These are phyloP conservation scores for Coniochaeta prunicola DNA, from an alignment of 2,329 filamentous ascomycete species.

Conservation along the genomic window DNA sequence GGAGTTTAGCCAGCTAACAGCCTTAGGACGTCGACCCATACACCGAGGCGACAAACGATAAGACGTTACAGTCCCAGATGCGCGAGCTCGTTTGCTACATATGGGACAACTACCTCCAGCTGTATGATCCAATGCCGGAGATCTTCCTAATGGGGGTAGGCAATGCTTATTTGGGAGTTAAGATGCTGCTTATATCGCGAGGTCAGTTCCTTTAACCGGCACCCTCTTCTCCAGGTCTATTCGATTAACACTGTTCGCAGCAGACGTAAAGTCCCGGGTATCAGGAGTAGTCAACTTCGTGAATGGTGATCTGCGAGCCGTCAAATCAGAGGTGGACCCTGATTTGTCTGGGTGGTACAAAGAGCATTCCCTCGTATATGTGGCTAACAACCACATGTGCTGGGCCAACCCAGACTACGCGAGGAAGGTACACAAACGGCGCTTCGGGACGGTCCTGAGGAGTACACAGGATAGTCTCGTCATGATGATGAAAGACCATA, in stretches of 20 bases:
- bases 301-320: slow-evolving; percentile 65
- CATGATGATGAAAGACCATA: slow-evolving; percentile 50
- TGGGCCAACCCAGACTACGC: slow-evolving; percentile 60
- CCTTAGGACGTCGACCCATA: slow-evolving; percentile 39
- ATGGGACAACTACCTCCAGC: slow-evolving; percentile 95
- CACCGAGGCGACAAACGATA: slow-evolving; percentile 36
- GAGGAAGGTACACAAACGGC: slow-evolving; percentile 51
- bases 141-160: slow-evolving; percentile 85
- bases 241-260: slow-evolving; percentile 8
- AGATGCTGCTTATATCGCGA: slow-evolving; percentile 71
- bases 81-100: slow-evolving; percentile 76
- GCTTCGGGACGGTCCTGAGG: slow-evolving; percentile 51
- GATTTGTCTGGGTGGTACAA: slow-evolving; percentile 76
- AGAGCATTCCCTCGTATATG: slow-evolving; percentile 70
- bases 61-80: slow-evolving; percentile 48
- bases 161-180: slow-evolving; percentile 78
- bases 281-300: slow-evolving; percentile 76
- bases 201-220: background rate
- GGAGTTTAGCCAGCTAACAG: slow-evolving; percentile 9
- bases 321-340: slow-evolving; percentile 72
- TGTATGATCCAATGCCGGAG: slow-evolving; percentile 61
- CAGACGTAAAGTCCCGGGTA: slow-evolving; percentile 59
- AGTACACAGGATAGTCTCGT: slow-evolving; percentile 41
- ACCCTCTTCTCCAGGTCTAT: slow-evolving; percentile 1
- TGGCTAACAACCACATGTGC: slow-evolving; percentile 66